Conservation (phyloP, 2,329 filamentous ascomycete genomes). For the Rosellinia necatrix region DNA sequence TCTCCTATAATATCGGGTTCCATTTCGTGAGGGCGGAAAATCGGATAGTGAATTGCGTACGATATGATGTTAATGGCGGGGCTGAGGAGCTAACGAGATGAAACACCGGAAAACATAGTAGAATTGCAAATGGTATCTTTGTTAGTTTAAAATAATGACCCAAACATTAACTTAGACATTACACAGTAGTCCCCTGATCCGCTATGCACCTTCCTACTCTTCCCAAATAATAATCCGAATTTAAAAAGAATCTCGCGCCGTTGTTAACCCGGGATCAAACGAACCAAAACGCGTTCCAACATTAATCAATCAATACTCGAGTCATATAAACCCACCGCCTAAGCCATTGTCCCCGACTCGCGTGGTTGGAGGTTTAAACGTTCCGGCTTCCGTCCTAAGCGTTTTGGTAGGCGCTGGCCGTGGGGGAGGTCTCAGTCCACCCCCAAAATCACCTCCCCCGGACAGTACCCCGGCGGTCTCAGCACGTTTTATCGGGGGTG, state of each 20-base stretch:
- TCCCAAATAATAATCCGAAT: slow-evolving; percentile 1
- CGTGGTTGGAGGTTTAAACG: neutral
- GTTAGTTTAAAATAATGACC: slow-evolving; percentile 11
- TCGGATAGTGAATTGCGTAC: no score
- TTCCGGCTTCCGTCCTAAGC: neutral
- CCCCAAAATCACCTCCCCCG: slow-evolving; percentile 2
- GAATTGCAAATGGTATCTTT: slow-evolving; percentile 29
- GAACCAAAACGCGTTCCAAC: neutral
- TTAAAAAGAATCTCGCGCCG: neutral
- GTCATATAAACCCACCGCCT: slow-evolving; percentile 15
- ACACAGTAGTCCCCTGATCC: slow-evolving; percentile 11
- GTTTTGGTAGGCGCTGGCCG: slow-evolving; percentile 16
- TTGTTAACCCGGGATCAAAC: neutral
- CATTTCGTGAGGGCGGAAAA: no score
- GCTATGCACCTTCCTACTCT: slow-evolving; percentile 11
- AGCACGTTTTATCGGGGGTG: slow-evolving; percentile 14
- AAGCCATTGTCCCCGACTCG: neutral
- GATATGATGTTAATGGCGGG: no score
- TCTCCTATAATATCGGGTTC: no score
- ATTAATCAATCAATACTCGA: neutral
- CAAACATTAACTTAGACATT: slow-evolving; percentile 26
- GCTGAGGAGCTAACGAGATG: no score
- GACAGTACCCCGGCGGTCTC: slow-evolving; percentile 10
- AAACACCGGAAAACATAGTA: no score
- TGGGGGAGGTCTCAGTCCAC: slow-evolving; percentile 20